A percentile compares a stretch with the other conserved stretches of the same genome.
Evolutionary conservation across 169 alveolate species (phyloP).

Genomic region (Cryptosporidium viatorum): DNA sequence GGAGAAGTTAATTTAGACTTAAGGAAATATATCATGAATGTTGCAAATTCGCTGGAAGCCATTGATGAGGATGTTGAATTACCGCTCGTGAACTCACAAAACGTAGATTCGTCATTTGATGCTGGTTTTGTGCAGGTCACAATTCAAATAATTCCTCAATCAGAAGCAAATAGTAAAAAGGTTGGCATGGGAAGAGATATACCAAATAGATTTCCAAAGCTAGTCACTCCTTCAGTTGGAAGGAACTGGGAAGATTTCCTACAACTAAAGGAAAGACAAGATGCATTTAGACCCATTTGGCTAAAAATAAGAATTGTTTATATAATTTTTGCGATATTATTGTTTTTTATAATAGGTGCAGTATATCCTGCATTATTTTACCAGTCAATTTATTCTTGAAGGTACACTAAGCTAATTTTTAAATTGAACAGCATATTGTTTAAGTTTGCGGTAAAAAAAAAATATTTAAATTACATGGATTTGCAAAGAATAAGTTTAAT

Average conservation of each 20-base stretch:
- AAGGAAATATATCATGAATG: constrained; percentile 85
- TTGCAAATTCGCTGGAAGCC: constrained; percentile 83
- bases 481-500: background rate
- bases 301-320: constrained; percentile 44
- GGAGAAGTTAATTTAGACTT: constrained; percentile 90
- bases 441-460: background rate
- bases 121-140: constrained; percentile 89
- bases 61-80: constrained; percentile 88
- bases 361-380: constrained; percentile 71
- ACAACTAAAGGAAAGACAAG: constrained; percentile 58
- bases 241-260: constrained; percentile 91
- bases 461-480: background rate
- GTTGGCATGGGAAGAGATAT: constrained; percentile 90
- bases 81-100: constrained; percentile 83
- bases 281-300: constrained; percentile 56
- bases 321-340: constrained; percentile 21
- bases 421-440: background rate
- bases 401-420: background rate
- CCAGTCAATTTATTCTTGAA: constrained; percentile 20
- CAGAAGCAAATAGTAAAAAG: constrained; percentile 88
- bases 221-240: constrained; percentile 89
- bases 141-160: constrained; percentile 90
- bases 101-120: constrained; percentile 77
- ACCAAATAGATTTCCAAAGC: constrained; percentile 91
- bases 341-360: constrained; percentile 66